Evolutionary conservation across 1,284 basidiomycete genomes (phyloP).

Genomic region (Caloboletus inedulis): DNA sequence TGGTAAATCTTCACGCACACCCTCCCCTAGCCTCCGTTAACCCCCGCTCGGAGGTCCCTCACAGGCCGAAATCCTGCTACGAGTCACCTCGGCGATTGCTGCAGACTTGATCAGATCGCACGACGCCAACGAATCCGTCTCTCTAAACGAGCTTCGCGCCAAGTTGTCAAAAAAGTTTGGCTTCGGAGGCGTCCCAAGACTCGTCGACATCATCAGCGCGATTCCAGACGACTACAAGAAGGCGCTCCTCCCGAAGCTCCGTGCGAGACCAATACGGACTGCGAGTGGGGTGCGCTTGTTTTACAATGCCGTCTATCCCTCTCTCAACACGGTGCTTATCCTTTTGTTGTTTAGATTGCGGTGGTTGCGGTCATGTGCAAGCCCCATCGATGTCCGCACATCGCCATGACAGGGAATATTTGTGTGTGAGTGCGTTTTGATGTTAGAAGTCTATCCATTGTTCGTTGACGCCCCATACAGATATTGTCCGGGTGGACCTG

Average conservation of each 20-base stretch:
- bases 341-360: conserved; percentile 63
- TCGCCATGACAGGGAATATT: conserved; percentile 99
- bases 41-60: conserved; percentile 55
- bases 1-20: conserved; percentile 23
- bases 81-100: conserved; percentile 93
- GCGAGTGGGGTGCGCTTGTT: conserved; percentile 81
- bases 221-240: conserved; percentile 98
- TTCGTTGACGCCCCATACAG: conserved; percentile 38
- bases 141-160: conserved; percentile 85
- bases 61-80: conserved; percentile 87
- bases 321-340: conserved; percentile 5
- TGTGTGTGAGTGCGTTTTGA: conserved; percentile 70
- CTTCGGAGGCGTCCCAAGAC: conserved; percentile 82
- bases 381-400: conserved; percentile 98
- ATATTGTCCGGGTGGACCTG: conserved; percentile 99
- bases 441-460: background rate
- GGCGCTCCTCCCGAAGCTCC: conserved; percentile 84
- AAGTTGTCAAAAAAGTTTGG: conserved; percentile 89
- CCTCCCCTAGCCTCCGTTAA: background rate
- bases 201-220: conserved; percentile 98
- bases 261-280: conserved; percentile 94
- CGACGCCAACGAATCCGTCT: conserved; percentile 72
- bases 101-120: conserved; percentile 91
- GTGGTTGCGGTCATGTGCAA: conserved; percentile 99
- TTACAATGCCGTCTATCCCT: background rate